Base-by-base conservation (phyloP, 352 stramenopile species). In the Globisporangium uncinulatum region DNA sequence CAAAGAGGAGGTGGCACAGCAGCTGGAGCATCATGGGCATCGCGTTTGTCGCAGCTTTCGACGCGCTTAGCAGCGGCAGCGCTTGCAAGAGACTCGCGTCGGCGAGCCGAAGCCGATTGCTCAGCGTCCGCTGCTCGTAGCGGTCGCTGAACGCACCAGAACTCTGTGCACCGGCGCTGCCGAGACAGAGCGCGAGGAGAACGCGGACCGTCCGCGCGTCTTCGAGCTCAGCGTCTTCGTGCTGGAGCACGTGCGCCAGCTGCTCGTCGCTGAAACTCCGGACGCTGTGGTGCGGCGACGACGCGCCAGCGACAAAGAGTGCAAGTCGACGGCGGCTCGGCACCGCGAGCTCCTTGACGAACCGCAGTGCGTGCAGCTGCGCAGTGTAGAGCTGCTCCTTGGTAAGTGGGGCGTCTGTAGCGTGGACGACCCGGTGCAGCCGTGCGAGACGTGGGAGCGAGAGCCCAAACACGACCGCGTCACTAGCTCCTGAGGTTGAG, bases 1-100 rank as follows among this genome's bases (percentile, higher is more conserved):
- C 83, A 59, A 86, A 91, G 76, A 93, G 83, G 17, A 90, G 65
- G 44, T 90, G 77, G 47, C 81, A 93, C 15, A 93, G 63, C 24
- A 91, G 48, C 56, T 91, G 80, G 20, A 93, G 52, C 59, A 90
- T 79, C 42, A 78, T 61, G 0, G 83, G 83, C 32, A 88, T 54
- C 11, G 75, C 67, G 54, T 86, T 86, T 14, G 79, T 62, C 13
- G 77, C 79, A 7, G 68, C 56, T 54, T 87, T 81, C 0, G 81
- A 91, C 13, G 47, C 43, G 8, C 65, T 69, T 39, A 93, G 50
- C 13, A 91, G 51, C 11, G 63, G 64, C 14, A 86, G 21, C 1
- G 76, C 62, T 24, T 84, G 75, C 8, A 93, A 53, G 42, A 89
- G 77, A 49, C 81, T 89, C 10, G 65, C 45, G 21, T 93, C 83